Evolutionary conservation across 371 early-diverging fungal genomes (phyloP).

Genomic region (Mortierella sp.): DNA sequence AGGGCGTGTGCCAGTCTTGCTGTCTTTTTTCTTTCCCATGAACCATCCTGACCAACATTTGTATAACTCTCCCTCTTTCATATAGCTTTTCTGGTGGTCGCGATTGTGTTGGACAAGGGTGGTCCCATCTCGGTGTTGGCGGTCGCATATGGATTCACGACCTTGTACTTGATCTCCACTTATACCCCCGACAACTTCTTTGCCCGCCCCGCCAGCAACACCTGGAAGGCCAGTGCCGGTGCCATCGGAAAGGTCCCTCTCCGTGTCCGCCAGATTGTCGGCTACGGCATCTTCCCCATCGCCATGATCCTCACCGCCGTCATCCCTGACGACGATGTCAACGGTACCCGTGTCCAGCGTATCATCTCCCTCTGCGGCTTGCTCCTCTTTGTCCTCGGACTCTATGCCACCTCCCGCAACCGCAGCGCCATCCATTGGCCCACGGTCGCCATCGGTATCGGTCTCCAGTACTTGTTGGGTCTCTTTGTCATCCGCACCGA

Average conservation of each 20-base stretch:
- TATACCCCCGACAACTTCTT: constrained; percentile 63
- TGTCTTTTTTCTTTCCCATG: background rate
- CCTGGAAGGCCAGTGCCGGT: constrained; percentile 40
- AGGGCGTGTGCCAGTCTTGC: too few relatives aligned
- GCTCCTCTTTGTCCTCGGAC: constrained; percentile 66
- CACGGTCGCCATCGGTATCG: constrained; percentile 79
- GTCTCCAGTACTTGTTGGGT: constrained; percentile 85
- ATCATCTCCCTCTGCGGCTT: constrained; percentile 85
- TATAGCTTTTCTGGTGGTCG: constrained; percentile 45
- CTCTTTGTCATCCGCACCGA: constrained; percentile 85
- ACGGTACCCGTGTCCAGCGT: constrained; percentile 77
- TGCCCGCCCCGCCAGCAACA: constrained; percentile 59
- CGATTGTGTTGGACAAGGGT: constrained; percentile 37
- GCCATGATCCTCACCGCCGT: constrained; percentile 71
- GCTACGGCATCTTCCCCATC: constrained; percentile 60
- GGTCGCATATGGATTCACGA: constrained; percentile 67
- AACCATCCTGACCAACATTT: background rate
- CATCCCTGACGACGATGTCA: constrained; percentile 64
- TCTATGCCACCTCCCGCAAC: constrained; percentile 74
- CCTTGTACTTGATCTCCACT: constrained; percentile 68
- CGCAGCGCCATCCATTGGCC: constrained; percentile 80
- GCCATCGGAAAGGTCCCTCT: constrained; percentile 19
- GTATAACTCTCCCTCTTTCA: background rate
- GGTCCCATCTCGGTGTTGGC: constrained; percentile 53
- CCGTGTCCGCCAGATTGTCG: constrained; percentile 29